Evolutionary conservation across 177 flowering plant species (phyloP), one percentile per base, ranked within the genome.

Genomic region (Vitis hybrid): DNA sequence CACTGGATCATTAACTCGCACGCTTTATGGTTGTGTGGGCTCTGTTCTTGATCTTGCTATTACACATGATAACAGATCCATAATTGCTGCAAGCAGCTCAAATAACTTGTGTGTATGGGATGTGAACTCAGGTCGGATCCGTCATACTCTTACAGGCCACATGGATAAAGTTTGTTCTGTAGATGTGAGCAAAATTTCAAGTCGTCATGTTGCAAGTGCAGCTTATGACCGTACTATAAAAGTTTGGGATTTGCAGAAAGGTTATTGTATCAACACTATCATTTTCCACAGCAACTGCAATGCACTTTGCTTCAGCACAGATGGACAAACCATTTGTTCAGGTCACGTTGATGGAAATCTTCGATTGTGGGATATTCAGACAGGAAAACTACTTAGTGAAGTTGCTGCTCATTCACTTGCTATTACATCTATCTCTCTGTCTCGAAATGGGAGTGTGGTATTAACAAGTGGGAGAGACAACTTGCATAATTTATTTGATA

Each of bases 321-420:
- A 96, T 85, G 98, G 95, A 31, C 86, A 74, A 72, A 93, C 93
- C 15, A 81, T 96, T 12, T 91, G 84, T 72, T 93, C 98, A 1
- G 99, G 97, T 62, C 99, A 96, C 68, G 85, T 88, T 55, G 98
- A 96, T 83, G 98, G 98, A 70, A 87, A 86, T 74, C 89, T 96
- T 63, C 87, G 98, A 10, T 51, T 93, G 18, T 96, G 98, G 98
- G 91, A 93, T 77, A 78, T 86, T 68, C 86, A 86, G 72, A 79
- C 92, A 5, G 98, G 97, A 39, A 92, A 81, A 79, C 77, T 87
- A 61, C 82, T 89, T 22, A 86, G 89, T 77, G 97, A 96, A 81
- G 92, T 93, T 68, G 97, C 89, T 60, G 97, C 94, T 51, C 99
- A 93, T 82, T 82, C 98, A 14, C 79, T 64, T 70, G 87, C 91